Percentiles rank a stretch among this genome's conserved stretches.
Evolutionary conservation across 768 basidiomycete species (phyloP).

Genomic region (Russula compacta): DNA sequence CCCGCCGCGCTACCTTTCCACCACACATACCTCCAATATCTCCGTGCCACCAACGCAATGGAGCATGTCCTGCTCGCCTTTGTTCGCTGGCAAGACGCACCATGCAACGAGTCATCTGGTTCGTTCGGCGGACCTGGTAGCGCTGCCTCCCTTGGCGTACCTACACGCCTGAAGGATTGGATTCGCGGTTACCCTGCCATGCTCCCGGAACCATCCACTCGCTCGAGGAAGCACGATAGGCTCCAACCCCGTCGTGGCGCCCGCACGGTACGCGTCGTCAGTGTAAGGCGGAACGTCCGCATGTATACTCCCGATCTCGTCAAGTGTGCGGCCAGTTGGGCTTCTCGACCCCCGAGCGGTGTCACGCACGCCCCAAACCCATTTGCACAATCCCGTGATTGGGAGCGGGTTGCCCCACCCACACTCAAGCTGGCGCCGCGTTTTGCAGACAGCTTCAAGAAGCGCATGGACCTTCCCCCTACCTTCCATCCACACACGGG

Average conservation of each 20-base stretch:
- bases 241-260: conserved; percentile 68
- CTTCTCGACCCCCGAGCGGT: conserved; percentile 26
- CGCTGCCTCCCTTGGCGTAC: conserved; percentile 53
- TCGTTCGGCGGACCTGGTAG: conserved; percentile 39
- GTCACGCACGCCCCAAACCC: conserved; percentile 30
- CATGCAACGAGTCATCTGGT: conserved; percentile 22
- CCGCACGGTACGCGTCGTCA: conserved; percentile 65
- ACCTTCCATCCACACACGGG: conserved; percentile 45
- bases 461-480: conserved; percentile 60
- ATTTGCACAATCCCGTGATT: conserved; percentile 61
- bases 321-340: conserved; percentile 48
- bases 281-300: conserved; percentile 71
- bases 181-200: conserved; percentile 82
- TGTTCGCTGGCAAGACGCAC: conserved; percentile 70
- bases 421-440: conserved; percentile 52
- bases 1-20: conserved; percentile 42
- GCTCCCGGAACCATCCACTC: conserved; percentile 40
- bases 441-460: conserved; percentile 69
- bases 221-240: conserved; percentile 41
- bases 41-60: conserved; percentile 76
- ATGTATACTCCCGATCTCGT: conserved; percentile 86
- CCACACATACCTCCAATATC: conserved; percentile 57
- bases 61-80: conserved; percentile 91
- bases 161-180: conserved; percentile 84
- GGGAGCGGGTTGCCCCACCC: conserved; percentile 62